Base-by-base conservation (phyloP, 2,329 filamentous ascomycete species). In the Trematosphaeria pertusa region DNA sequence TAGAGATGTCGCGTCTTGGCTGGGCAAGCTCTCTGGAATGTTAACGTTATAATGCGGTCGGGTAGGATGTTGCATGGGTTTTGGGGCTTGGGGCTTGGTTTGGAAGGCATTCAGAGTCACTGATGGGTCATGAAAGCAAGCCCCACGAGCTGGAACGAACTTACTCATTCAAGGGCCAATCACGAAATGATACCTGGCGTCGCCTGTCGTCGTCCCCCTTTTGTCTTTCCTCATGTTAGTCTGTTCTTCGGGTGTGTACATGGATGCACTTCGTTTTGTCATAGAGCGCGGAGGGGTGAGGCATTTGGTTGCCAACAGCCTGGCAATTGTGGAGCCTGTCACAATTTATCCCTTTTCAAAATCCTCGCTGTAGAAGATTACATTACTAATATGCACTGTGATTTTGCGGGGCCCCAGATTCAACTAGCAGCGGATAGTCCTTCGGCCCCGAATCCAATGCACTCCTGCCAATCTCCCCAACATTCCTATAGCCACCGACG, bases 401-500 rank as follows among this genome's bases (percentile, higher is more conserved):
- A n/a, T n/a, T n/a, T n/a, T n/a, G n/a, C n/a, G n/a, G n/a, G n/a
- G n/a, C n/a, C n/a, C n/a, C n/a, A n/a, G n/a, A n/a, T n/a, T n/a
- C n/a, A n/a, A n/a, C n/a, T n/a, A n/a, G n/a, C n/a, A n/a, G n/a
- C 14, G 46, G 43, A 36, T 65, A 69, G 20, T 54, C 46, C 47
- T 63, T 65, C 19, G 49, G 47, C 4, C 53, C 56, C 20, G 51
- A 58, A 22, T 69, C 62, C 33, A 74, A 30, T 34, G 65, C 61
- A 9, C 50, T 59, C 20, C 72, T 68, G 36, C 80, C 74, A 45
- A 86, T 81, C 43, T 83, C 77, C 1, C 72, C 70, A 2, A 86
- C 65, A 30, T 72, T 76, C 37, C 78, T 77, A 50, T 79, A 81
- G 0, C 84, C 83, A 14, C 75, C 79, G 2, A 84, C 79, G 37